Conservation (phyloP, 2,329 filamentous ascomycete genomes). For the Aureobasidium sp. region DNA sequence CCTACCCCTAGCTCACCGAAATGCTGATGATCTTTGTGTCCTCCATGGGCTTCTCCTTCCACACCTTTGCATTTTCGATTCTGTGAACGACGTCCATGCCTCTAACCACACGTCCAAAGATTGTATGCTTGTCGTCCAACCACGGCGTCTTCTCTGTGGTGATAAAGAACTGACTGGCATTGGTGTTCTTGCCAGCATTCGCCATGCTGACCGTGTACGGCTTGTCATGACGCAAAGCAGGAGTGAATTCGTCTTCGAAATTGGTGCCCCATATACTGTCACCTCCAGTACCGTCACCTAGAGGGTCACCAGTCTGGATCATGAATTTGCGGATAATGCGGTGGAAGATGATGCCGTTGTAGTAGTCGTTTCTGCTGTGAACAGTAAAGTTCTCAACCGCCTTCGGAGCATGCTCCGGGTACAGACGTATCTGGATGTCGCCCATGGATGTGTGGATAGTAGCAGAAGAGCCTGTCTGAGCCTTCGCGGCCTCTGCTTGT, state of each 20-base stretch:
- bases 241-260: conserved; percentile 87
- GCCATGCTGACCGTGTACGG: conserved; percentile 97
- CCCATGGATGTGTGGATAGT: conserved; percentile 88
- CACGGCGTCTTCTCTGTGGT: conserved; percentile 96
- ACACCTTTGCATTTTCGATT: conserved; percentile 84
- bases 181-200: conserved; percentile 90
- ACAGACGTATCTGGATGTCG: conserved; percentile 88
- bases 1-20: conserved; percentile 14
- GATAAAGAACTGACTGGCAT: conserved; percentile 96
- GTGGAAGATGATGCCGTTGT: conserved; percentile 97
- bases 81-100: conserved; percentile 91
- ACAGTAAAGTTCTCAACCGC: conserved; percentile 97
- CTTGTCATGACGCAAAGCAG: conserved; percentile 79
- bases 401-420: conserved; percentile 86
- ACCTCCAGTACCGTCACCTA: conserved; percentile 82
- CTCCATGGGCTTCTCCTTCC: conserved; percentile 89
- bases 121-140: conserved; percentile 92
- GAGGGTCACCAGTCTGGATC: conserved; percentile 82
- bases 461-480: conserved; percentile 68
- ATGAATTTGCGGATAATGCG: conserved; percentile 97
- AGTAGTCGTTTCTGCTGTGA: conserved; percentile 81
- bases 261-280: conserved; percentile 89
- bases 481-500: conserved; percentile 43
- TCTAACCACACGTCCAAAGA: conserved; percentile 84
- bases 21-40: conserved; percentile 98